Evolutionary conservation across 2,329 filamentous ascomycete genomes (phyloP), one percentile per base, ranked within the genome.

Genomic region (Teratosphaeria zuluensis): DNA sequence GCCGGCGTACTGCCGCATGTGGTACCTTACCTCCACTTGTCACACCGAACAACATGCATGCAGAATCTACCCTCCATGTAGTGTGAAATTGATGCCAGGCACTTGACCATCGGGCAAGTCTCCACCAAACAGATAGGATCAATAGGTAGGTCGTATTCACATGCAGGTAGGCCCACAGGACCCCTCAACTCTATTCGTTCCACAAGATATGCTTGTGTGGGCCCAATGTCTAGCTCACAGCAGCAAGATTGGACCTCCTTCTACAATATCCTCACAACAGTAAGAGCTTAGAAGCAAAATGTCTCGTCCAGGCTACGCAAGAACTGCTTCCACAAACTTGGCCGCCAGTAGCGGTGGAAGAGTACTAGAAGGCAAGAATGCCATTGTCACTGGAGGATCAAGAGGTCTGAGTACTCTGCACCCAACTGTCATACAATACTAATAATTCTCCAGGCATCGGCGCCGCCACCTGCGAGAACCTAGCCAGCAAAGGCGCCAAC

Each of bases 351-450:
- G 69, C 21, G 64, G 63, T 30, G 62, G 64, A 31, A 72, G 77
- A 58, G 66, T 75, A 12, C 70, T 79, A 4, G 84, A 89, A 69
- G 88, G 88, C 65, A 91, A 91, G 73, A 78, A 92, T 56, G 89
- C 83, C 56, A 85, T 95, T 64, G 80, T 94, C 53, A 94, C 90
- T 1, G 90, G 90, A 58, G 87, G 85, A 60, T 90, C 89, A 59
- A 78, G 90, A 78, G 88, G 89, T 89, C 28, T 35, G 8, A 33
- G 11, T 12, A 5, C n/a, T 9, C 30, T 24, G 19, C 30, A 8
- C 53, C 12, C 21, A 52, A 30, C 31, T 7, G 3, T 7, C 8
- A 52, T 21, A 32, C 12, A 11, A 51, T 55, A 35, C 31, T 53
- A 7, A 48, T 55, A 16, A 16, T 14, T n/a, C 14, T 30, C 32